Evolutionary conservation across 495 filamentous ascomycete species (phyloP), one percentile per base, ranked within the genome.

Genomic region (Usnea hakonensis): DNA sequence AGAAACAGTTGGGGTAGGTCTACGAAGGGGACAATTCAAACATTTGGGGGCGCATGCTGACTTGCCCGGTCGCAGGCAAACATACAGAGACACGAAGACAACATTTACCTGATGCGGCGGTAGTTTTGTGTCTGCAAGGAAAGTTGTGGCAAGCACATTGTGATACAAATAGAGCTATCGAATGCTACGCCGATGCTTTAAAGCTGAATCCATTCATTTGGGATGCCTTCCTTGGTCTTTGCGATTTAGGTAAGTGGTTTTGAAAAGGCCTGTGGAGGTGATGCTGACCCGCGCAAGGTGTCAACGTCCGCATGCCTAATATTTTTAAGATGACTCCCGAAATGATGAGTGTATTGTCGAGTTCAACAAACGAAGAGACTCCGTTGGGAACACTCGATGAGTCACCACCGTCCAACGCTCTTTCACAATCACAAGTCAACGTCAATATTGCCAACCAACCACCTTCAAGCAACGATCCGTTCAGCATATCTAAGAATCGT

Each of bases 161-260:
- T 56, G 89, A 96, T 71, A 79, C 85, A 63, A 85, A 86, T 65
- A 91, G 88, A 68, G 90, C 95, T 36, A 82, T 91, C 14, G 81
- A 88, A 55, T 88, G 83, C 69, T 97, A 91, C 71, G 89, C 92
- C 60, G 89, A 91, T 61, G 86, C 94, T 10, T 76, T 97, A 56
- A 95, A 91, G 72, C 70, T 86, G 41, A 97, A 97, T 69, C 92
- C 94, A 0, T 95, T 97, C 74, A 92, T 95, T 84, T 97, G 95
- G 94, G 94, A 98, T 78, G 95, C 95, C 0, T 97, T 96, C 72
- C 79, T 86, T 23, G 86, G 81, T n/a, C 76, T 98, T 5, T 88
- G 87, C 62, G 82, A 87, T 63, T 79, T 83, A 36, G 87, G 87
- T 87, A 70, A 65, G 79, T 69, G 38, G 54, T 66, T 21, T 61